Evolutionary conservation across 176 grass and related monocot genomes (phyloP).

Genomic region (bread wheat (Triticum aestivum)): DNA sequence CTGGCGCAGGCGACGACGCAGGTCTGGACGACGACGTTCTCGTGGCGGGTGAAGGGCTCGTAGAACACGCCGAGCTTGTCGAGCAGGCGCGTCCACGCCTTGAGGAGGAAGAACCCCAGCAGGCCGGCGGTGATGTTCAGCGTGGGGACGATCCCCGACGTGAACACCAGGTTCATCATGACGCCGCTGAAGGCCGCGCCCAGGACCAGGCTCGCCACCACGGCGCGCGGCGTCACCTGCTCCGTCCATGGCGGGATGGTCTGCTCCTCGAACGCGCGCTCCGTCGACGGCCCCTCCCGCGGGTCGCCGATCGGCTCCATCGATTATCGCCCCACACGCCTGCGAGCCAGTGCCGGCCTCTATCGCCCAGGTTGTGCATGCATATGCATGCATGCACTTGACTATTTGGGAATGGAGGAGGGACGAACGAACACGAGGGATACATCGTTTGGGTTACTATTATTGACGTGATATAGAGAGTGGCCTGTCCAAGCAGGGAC

Average conservation of each 20-base stretch:
- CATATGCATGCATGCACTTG: slow-evolving; percentile 1
- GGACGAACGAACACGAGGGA: neutral
- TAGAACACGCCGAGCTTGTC: slow-evolving; percentile 30
- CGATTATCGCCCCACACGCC: neutral
- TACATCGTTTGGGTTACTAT: neutral
- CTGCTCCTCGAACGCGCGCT: slow-evolving; percentile 47
- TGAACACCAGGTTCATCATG: slow-evolving; percentile 81
- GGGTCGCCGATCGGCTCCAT: slow-evolving; percentile 58
- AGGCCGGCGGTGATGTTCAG: slow-evolving; percentile 66
- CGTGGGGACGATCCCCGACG: slow-evolving; percentile 65
- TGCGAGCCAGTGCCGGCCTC: neutral
- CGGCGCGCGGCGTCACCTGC: slow-evolving; percentile 59
- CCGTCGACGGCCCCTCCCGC: slow-evolving; percentile 52
- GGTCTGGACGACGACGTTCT: slow-evolving; percentile 82
- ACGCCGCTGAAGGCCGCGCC: slow-evolving; percentile 56
- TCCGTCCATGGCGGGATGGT: slow-evolving; percentile 49
- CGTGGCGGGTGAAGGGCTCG: slow-evolving; percentile 67
- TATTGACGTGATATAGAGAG: neutral
- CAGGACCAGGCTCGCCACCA: slow-evolving; percentile 59
- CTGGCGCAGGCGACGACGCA: slow-evolving; percentile 82
- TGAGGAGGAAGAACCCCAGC: slow-evolving; percentile 70
- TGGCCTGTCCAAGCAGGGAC: neutral
- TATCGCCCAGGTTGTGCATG: neutral
- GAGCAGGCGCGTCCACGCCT: slow-evolving; percentile 49
- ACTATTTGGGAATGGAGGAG: neutral